These are phyloP conservation scores for Boletus sensibilis DNA, from an alignment of 768 basidiomycete genomes.

Conservation along the genomic window DNA sequence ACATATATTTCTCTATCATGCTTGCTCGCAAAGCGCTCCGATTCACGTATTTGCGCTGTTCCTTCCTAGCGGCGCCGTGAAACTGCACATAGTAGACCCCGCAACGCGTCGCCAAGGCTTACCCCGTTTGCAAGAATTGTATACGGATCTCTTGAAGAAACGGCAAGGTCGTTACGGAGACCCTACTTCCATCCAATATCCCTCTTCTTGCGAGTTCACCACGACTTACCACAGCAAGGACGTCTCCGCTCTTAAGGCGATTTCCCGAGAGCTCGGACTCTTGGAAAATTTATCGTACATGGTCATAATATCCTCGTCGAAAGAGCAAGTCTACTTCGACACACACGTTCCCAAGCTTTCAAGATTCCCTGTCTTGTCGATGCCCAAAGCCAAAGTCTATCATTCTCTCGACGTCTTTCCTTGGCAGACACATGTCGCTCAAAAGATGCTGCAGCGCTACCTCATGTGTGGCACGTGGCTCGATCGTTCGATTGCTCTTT, in stretches of 20 bases:
- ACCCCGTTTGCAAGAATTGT: slow-evolving; percentile 71
- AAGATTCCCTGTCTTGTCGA: slow-evolving; percentile 85
- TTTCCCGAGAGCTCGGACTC: slow-evolving; percentile 83
- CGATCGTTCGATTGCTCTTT: slow-evolving; percentile 72
- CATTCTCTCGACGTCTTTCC: slow-evolving; percentile 80
- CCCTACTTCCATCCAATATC: slow-evolving; percentile 60
- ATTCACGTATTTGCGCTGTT: slow-evolving; percentile 91
- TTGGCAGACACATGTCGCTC: slow-evolving; percentile 82
- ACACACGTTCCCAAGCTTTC: slow-evolving; percentile 61
- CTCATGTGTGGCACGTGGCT: slow-evolving; percentile 77
- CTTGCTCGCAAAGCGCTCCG: slow-evolving; percentile 64
- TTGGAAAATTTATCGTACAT: slow-evolving; percentile 71
- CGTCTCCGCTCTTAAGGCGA: slow-evolving; percentile 73
- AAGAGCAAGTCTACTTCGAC: slow-evolving; percentile 84
- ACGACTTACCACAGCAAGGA: slow-evolving; percentile 80
- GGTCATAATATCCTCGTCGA: slow-evolving; percentile 82
- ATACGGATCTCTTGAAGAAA: slow-evolving; percentile 60
- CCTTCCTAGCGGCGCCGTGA: slow-evolving; percentile 64
- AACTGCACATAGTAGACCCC: slow-evolving; percentile 87
- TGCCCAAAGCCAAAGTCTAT: slow-evolving; percentile 75
- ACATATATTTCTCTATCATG: slow-evolving; percentile 88
- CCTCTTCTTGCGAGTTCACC: slow-evolving; percentile 55
- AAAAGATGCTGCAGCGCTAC: slow-evolving; percentile 84
- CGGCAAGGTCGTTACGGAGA: slow-evolving; percentile 41
- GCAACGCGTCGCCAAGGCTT: slow-evolving; percentile 85